phyloP scores from a whole-genome alignment of 2,329 filamentous ascomycete genomes.

The Conoideocrella luteorostrata region DNA sequence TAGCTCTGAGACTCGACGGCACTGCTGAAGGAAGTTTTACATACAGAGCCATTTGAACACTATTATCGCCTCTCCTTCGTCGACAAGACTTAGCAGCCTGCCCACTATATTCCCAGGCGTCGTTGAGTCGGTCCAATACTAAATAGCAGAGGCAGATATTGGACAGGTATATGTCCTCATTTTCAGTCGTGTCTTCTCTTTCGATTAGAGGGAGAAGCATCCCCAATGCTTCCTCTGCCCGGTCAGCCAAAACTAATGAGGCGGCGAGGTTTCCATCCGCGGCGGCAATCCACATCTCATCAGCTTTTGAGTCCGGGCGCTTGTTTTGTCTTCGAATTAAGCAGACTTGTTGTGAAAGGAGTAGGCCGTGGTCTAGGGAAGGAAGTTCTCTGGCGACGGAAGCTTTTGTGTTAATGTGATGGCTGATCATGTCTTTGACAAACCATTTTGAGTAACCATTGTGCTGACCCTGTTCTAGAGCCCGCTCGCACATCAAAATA shows the following conservation, averaged over 20 bases:
- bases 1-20: not conserved
- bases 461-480: not conserved
- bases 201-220: not conserved
- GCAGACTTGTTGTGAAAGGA: not conserved
- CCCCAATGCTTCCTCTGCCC: not conserved
- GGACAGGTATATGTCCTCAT: slow-evolving; percentile 1
- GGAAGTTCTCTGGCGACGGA: not conserved
- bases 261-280: not conserved
- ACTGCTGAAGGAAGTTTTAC: not conserved
- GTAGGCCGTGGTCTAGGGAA: not conserved
- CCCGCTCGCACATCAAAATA: not conserved
- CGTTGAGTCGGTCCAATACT: not conserved
- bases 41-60: not conserved
- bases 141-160: not conserved
- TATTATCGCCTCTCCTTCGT: not conserved
- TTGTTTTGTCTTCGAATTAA: not conserved
- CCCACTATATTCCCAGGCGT: not conserved
- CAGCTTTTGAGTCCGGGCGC: not conserved
- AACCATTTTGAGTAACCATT: not conserved
- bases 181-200: not conserved
- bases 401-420: slow-evolving; percentile 2
- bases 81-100: not conserved
- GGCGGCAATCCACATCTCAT: slow-evolving; percentile 2
- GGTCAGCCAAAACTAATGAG: not conserved
- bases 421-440: slow-evolving; percentile 2